Base-by-base conservation (phyloP, 2,329 filamentous ascomycete species). In the Pseudogymnoascus sp. region DNA sequence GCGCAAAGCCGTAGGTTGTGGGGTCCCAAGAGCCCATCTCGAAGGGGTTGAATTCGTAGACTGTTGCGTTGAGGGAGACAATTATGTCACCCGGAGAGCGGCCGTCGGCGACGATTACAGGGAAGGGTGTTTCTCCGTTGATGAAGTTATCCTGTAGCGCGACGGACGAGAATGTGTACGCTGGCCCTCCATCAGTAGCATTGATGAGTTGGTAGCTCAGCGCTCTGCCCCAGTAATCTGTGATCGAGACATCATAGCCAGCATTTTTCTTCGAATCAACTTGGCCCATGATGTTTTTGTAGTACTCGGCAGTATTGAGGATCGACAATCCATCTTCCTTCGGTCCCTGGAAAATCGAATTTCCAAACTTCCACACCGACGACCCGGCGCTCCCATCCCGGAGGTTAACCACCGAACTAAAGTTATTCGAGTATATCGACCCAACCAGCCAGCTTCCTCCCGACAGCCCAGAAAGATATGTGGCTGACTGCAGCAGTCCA, bases 191-290 rank as follows among this genome's bases (percentile, higher is more conserved):
- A 65, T 89, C 77, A 1, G 81, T 82, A 5, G 84, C 88, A 72
- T 93, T 89, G 72, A 96, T 83, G 59, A 96, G 82, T 76, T 96
- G 92, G 76, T 89, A 96, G 1, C 87, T 87, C n/a, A 96, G 81
- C 57, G 90, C 90, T 64, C 92, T 88, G 28, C 90, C 90, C 88
- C 92, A 96, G 74, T 91, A 91, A 77, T 97, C 93, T 0, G 93
- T 96, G 64, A 96, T 81, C 8, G 90, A 89, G 3, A 83, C 84
- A 53, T 87, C 78, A 71, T 81, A 93, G 0, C 85, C 84, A 15
- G 87, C 87, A 64, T 87, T 74, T 1, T 72, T 70, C 76, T 93
- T 95, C 3, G 73, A 78, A 0, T 78, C 68, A 0, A 92, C 87
- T 13, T 83, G 78, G 10, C 82, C 74, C 5, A 77, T 71, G 15